Evolutionary conservation across 805 yeast species (phyloP).

Genomic region (Metschnikowia similis): DNA sequence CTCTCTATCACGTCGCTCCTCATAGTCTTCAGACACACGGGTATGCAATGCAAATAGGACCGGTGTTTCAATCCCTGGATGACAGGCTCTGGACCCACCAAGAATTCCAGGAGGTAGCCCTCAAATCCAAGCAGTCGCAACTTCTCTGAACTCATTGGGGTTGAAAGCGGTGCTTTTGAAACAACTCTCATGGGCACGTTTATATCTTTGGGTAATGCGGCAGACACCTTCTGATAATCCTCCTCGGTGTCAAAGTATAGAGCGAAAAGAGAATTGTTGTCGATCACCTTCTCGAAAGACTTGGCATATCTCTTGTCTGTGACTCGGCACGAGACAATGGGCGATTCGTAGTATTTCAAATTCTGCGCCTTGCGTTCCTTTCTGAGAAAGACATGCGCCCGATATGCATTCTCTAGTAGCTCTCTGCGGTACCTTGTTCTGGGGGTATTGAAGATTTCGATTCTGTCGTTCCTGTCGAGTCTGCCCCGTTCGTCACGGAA

Average conservation of each 20-base stretch:
- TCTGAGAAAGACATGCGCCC: conserved; percentile 34
- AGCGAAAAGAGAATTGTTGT: conserved; percentile 51
- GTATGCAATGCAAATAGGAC: conserved; percentile 49
- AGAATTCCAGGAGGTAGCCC: conserved; percentile 67
- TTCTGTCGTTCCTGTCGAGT: conserved; percentile 40
- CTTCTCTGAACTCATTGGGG: conserved; percentile 23
- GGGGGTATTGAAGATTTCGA: conserved; percentile 40
- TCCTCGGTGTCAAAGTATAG: conserved; percentile 55
- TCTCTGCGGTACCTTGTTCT: conserved; percentile 27
- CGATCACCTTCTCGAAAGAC: conserved; percentile 55
- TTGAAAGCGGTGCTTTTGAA: conserved; percentile 13
- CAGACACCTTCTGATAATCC: conserved; percentile 45
- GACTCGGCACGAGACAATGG: conserved; percentile 59
- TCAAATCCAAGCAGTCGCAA: conserved; percentile 64
- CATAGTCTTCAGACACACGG: conserved; percentile 52
- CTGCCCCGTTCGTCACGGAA: conserved; percentile 12
- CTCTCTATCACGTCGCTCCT: conserved; percentile 34
- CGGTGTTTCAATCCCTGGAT: conserved; percentile 64
- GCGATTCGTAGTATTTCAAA: conserved; percentile 65
- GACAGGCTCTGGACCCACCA: conserved; percentile 71
- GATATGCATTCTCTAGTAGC: conserved; percentile 38
- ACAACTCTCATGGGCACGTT: conserved; percentile 57
- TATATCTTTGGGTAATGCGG: conserved; percentile 30
- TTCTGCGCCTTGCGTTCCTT: conserved; percentile 30
- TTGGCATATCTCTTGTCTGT: conserved; percentile 47